Evolutionary conservation across 2,329 filamentous ascomycete species (phyloP), one percentile per base, ranked within the genome.

Genomic region (Alternaria sp.): DNA sequence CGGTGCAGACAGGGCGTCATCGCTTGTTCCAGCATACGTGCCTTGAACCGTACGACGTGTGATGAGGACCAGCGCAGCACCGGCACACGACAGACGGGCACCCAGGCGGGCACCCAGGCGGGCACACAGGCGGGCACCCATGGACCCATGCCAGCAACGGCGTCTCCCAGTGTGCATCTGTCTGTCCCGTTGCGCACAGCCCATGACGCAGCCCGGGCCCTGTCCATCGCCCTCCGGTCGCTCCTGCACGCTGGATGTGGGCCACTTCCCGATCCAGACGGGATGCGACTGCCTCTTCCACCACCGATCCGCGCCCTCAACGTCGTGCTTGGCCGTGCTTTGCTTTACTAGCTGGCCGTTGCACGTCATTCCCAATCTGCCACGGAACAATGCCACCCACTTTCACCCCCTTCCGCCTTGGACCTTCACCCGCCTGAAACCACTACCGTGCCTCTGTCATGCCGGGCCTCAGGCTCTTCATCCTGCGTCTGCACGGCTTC

Each of bases 381-480:
- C 44, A 51, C 54, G 52, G 60, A 56, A 44, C 41, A 39, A 54
- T 33, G 26, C 28, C 40, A 24, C 23, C 29, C 44, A 48, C 2
- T 0, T 5, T n/a, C 40, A n/a, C 33, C 40, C 40, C 34, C 34
- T 23, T 24, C 50, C 21, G 21, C 46, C 40, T 41, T 29, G 28
- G 17, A 46, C n/a, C 31, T 28, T 28, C 9, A 49, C 2, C 36
- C 21, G 29, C 29, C 29, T 36, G 29, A 36, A 34, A 48, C 44
- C 31, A n/a, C 29, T 48, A 48, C 44, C n/a, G 44, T 48, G 36
- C 44, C 44, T 48, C 61, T 42, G 63, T 66, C 64, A 67, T 61
- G 65, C 66, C 42, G 60, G 60, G 46, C 58, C 50, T 62, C 63
- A 62, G 49, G 61, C 51, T 63, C 60, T 63, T 55, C 48, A 51